Percentiles rank a stretch among this genome's conserved stretches.
These are phyloP conservation scores for Suillus bovinus DNA, from an alignment of 768 basidiomycete genomes.

Conservation along the genomic window DNA sequence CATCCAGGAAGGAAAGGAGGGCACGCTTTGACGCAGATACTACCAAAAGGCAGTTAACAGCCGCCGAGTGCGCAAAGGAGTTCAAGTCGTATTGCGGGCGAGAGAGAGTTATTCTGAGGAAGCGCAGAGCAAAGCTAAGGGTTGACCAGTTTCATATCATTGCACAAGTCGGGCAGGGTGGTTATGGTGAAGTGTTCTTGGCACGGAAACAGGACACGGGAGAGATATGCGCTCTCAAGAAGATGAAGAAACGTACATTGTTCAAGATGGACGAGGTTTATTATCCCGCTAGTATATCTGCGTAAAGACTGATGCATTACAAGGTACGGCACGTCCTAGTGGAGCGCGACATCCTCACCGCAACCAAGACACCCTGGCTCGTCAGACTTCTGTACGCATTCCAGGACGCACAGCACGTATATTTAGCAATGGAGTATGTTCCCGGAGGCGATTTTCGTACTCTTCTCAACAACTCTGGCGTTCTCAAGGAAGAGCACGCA, in stretches of 20 bases:
- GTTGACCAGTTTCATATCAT: constrained; percentile 98
- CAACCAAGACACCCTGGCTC: constrained; percentile 97
- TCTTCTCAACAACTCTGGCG: constrained; percentile 95
- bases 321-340: constrained; percentile 97
- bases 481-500: constrained; percentile 96
- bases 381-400: constrained; percentile 95
- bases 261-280: constrained; percentile 97
- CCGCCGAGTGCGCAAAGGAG: constrained; percentile 67
- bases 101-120: constrained; percentile 90
- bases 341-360: constrained; percentile 96
- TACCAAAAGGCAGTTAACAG: constrained; percentile 54
- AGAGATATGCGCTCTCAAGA: constrained; percentile 96
- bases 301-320: constrained; percentile 1
- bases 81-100: constrained; percentile 92
- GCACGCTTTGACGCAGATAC: constrained; percentile 85
- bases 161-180: constrained; percentile 97
- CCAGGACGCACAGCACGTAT: constrained; percentile 88
- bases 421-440: constrained; percentile 99
- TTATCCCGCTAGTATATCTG: neutral
- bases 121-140: constrained; percentile 87
- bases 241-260: constrained; percentile 92
- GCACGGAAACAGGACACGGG: constrained; percentile 95
- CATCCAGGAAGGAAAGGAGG: constrained; percentile 82
- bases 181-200: constrained; percentile 96
- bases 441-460: constrained; percentile 99